Percentiles rank a stretch among this genome's conserved stretches.
Evolutionary conservation across 805 yeast genomes (phyloP).

Genomic region (Ogataea degrootiae): DNA sequence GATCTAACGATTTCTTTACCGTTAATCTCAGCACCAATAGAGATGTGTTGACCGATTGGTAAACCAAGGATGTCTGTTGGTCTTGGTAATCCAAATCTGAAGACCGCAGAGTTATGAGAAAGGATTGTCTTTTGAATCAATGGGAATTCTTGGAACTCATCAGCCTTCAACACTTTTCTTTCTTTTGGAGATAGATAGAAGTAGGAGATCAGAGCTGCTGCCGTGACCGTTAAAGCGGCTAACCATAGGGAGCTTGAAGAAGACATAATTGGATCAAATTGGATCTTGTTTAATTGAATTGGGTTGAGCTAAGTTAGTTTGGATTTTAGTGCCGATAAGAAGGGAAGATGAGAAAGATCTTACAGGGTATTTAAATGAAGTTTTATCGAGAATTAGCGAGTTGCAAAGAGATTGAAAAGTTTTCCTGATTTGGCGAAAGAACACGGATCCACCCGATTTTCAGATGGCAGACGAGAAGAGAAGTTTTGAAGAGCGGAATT

Average conservation of each 20-base stretch:
- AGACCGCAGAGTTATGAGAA: constrained; percentile 76
- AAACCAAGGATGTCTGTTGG: constrained; percentile 73
- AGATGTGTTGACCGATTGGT: constrained; percentile 92
- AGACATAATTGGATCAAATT: not conserved
- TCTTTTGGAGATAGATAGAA: constrained; percentile 16
- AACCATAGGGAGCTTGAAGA: constrained; percentile 10
- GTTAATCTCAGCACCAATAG: constrained; percentile 67
- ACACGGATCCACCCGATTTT: not conserved
- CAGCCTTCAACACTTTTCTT: constrained; percentile 56
- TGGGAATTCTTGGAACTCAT: constrained; percentile 72
- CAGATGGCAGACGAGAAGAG: too few species aligned
- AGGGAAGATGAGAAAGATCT: too few species aligned
- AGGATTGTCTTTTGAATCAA: constrained; percentile 70
- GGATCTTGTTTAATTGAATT: too few species aligned
- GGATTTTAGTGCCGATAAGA: too few species aligned
- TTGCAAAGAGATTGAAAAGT: constrained; percentile 3
- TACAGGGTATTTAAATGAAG: too few species aligned
- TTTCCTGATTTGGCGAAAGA: constrained; percentile 9
- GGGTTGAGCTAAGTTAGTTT: too few species aligned
- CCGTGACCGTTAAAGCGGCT: constrained; percentile 20
- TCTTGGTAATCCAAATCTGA: constrained; percentile 78
- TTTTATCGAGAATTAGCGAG: not conserved
- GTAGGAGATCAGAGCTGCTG: constrained; percentile 17
- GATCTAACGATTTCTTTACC: constrained; percentile 82
- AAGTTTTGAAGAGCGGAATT: too few species aligned